Evolutionary conservation across 2,329 filamentous ascomycete genomes (phyloP).

Genomic region (Hypoxylon sp.): DNA sequence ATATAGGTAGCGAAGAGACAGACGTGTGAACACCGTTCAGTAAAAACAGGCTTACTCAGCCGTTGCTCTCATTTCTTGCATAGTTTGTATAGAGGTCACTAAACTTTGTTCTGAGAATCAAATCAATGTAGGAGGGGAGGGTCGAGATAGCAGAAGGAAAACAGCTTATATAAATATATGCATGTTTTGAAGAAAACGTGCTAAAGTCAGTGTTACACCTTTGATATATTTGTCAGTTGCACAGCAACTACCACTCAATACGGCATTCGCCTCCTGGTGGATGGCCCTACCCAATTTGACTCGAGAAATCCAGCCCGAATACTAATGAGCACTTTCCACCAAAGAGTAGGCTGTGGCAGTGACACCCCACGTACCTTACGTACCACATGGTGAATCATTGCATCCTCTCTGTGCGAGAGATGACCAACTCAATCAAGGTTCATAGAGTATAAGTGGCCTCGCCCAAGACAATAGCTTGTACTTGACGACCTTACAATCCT

Average conservation of each 20-base stretch:
- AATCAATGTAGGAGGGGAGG: no score
- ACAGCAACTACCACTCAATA: neutral
- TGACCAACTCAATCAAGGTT: neutral
- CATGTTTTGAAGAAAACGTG: neutral
- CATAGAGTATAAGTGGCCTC: neutral
- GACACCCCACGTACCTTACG: constrained; percentile 1
- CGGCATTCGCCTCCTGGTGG: neutral
- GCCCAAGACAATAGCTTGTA: neutral
- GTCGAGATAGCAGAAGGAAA: no score
- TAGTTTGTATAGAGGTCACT: no score
- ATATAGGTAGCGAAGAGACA: no score
- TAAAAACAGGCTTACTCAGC: no score
- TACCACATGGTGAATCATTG: constrained; percentile 12
- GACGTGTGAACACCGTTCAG: no score
- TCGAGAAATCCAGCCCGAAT: neutral
- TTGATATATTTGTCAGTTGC: neutral
- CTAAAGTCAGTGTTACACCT: neutral
- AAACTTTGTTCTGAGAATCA: no score
- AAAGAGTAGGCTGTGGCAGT: neutral
- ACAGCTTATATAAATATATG: no score
- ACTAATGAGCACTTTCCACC: neutral
- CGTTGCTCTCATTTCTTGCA: no score
- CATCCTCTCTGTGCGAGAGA: constrained; percentile 3
- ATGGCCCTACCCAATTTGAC: neutral
- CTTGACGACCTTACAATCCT: neutral